Evolutionary conservation across 2,329 filamentous ascomycete genomes (phyloP).

Genomic region (Cytospora piceicola): DNA sequence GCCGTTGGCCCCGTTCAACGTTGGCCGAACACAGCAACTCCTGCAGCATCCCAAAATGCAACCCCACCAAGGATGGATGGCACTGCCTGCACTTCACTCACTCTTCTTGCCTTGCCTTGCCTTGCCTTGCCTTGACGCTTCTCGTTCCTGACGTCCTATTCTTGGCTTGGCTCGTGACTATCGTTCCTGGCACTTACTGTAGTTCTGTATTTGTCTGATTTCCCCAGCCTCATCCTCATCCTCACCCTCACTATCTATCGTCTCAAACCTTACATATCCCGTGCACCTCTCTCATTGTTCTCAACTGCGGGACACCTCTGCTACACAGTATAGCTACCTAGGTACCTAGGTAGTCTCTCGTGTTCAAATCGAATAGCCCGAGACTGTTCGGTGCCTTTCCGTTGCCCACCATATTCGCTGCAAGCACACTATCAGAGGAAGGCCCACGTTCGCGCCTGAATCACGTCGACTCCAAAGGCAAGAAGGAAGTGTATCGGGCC

Average conservation of each 20-base stretch:
- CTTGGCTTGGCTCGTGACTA: constrained; percentile 1
- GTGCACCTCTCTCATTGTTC: not conserved
- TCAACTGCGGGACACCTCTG: not conserved
- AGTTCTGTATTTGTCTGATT: not conserved
- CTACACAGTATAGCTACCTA: not conserved
- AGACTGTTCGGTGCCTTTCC: not conserved
- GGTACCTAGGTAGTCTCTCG: no score
- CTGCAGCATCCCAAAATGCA: not conserved
- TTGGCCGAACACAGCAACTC: no score
- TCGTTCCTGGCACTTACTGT: constrained; percentile 2
- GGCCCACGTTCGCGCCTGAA: not conserved
- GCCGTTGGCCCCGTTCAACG: no score
- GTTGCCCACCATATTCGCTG: not conserved
- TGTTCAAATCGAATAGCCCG: not conserved
- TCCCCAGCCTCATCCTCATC: not conserved
- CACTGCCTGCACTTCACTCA: not conserved
- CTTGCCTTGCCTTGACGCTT: not conserved
- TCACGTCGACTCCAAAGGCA: not conserved
- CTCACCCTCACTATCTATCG: not conserved
- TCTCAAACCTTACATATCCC: no score
- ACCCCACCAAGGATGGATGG: not conserved
- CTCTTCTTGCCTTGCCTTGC: constrained; percentile 3
- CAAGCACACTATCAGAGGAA: not conserved
- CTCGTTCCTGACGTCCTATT: constrained; percentile 6
- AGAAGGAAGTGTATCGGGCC: not conserved